A percentile compares a stretch with the other conserved stretches of the same genome.
Evolutionary conservation across 1,139 yeast genomes (phyloP).

Genomic region (Scheffersomyces illinoinensis): DNA sequence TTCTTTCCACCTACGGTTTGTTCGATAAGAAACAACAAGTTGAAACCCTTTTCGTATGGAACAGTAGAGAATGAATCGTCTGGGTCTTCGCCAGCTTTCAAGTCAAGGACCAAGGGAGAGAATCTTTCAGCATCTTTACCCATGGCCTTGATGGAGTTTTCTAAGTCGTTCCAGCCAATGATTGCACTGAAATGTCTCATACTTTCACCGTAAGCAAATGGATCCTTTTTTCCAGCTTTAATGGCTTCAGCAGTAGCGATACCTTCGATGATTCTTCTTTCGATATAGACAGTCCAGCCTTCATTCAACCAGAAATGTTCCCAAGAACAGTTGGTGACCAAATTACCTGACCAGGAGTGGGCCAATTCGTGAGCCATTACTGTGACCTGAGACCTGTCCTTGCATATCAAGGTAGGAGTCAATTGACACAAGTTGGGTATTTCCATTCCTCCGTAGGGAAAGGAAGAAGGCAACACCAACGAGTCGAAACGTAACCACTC

Average conservation of each 20-base stretch:
- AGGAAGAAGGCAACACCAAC: slow-evolving; percentile 74
- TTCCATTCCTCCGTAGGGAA: slow-evolving; percentile 97
- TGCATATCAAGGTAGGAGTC: slow-evolving; percentile 85
- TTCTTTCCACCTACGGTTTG: slow-evolving; percentile 56
- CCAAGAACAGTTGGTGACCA: slow-evolving; percentile 89
- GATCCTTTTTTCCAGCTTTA: slow-evolving; percentile 11
- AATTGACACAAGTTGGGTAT: slow-evolving; percentile 90
- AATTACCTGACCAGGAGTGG: slow-evolving; percentile 90
- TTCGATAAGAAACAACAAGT: slow-evolving; percentile 74
- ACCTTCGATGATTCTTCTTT: slow-evolving; percentile 77
- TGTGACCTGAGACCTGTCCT: slow-evolving; percentile 83
- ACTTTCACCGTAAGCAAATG: slow-evolving; percentile 60
- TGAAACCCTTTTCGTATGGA: slow-evolving; percentile 91
- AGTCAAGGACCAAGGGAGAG: slow-evolving; percentile 68
- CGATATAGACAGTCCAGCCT: slow-evolving; percentile 94
- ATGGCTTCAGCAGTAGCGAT: slow-evolving; percentile 28
- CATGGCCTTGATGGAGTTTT: slow-evolving; percentile 63
- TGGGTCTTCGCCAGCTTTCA: slow-evolving; percentile 70
- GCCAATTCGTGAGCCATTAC: slow-evolving; percentile 92
- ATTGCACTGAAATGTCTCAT: slow-evolving; percentile 80
- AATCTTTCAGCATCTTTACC: slow-evolving; percentile 52
- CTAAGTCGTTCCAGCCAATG: slow-evolving; percentile 86
- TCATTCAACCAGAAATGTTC: slow-evolving; percentile 95
- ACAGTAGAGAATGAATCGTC: slow-evolving; percentile 88
- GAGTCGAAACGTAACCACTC: slow-evolving; percentile 88